Base-by-base conservation (phyloP, 2,329 filamentous ascomycete species). In the Zalaria sp. region DNA sequence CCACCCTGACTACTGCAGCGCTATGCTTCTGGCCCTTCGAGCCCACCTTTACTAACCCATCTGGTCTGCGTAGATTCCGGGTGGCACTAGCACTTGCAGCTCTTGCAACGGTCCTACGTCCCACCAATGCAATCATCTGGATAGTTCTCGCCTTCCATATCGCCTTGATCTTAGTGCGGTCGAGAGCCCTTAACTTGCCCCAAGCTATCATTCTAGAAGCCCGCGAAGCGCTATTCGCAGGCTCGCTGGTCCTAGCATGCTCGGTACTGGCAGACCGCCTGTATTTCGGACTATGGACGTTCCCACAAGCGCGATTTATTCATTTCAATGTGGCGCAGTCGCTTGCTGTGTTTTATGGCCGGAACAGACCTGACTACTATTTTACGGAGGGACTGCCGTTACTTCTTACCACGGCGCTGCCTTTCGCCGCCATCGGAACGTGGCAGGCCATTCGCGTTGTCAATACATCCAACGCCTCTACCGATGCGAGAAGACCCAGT, bases 281-380 rank as follows among this genome's bases (percentile, higher is more conserved):
- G 18, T 95, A 87, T 64, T 98, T 93, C 58, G 77, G 78, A 40
- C 65, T 75, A 47, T 94, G 86, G 85, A 85, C 86, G 0, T 84
- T 98, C 43, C 91, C 91, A 4, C 83, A 88, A 0, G 74, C 89
- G 47, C 80, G 81, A 43, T 96, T 87, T 65, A 71, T 96, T 44
- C 76, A 89, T 56, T 89, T 95, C 69, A 98, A 98, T 63, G 71
- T 98, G 42, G 76, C 80, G 18, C 82, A 93, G 59, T 83, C 83
- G 5, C 71, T 98, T 4, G 86, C 91, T 26, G 76, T 89, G 38
- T 96, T 96, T 62, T 98, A 98, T 57, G 91, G 91, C 25, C 75
- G 69, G 38, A 96, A 93, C 61, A 78, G 85, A 47, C 81, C 81
- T 72, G 87, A 95, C 60, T 98, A 96, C 65, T 98, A 95, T 59